Evolutionary conservation across 2,329 filamentous ascomycete genomes (phyloP).

Genomic region (Penicillium nordicum): DNA sequence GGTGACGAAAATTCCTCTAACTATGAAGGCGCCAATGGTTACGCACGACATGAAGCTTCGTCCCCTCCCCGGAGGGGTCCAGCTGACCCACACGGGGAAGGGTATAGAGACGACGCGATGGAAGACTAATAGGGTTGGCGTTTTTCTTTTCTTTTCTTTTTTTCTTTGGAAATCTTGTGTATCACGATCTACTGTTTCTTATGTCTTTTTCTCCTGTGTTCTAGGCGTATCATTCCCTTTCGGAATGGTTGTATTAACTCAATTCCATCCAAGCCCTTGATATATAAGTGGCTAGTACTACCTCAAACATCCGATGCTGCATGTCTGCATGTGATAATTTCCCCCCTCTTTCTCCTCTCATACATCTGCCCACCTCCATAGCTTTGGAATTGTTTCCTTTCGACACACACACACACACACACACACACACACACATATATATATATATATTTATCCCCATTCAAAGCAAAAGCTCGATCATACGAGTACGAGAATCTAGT

Average conservation of each 20-base stretch:
- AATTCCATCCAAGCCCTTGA: neutral
- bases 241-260: neutral
- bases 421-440: no score
- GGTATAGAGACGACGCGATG: constrained; percentile 29
- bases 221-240: neutral
- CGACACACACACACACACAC: no score
- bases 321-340: constrained; percentile 8
- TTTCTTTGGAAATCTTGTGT: constrained; percentile 5
- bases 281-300: neutral
- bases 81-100: constrained; percentile 18
- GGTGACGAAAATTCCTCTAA: constrained; percentile 33
- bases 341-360: constrained; percentile 3
- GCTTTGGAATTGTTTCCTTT: neutral
- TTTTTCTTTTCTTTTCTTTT: neutral
- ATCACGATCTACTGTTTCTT: constrained; percentile 10
- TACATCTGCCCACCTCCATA: neutral
- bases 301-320: neutral
- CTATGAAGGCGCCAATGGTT: constrained; percentile 32
- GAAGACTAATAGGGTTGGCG: constrained; percentile 21
- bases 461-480: neutral
- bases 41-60: constrained; percentile 33
- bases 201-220: constrained; percentile 2
- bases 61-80: constrained; percentile 24
- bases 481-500: neutral
- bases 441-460: neutral